Evolutionary conservation across 2,329 filamentous ascomycete species (phyloP).

Genomic region (Pseudogymnoascus sp.): DNA sequence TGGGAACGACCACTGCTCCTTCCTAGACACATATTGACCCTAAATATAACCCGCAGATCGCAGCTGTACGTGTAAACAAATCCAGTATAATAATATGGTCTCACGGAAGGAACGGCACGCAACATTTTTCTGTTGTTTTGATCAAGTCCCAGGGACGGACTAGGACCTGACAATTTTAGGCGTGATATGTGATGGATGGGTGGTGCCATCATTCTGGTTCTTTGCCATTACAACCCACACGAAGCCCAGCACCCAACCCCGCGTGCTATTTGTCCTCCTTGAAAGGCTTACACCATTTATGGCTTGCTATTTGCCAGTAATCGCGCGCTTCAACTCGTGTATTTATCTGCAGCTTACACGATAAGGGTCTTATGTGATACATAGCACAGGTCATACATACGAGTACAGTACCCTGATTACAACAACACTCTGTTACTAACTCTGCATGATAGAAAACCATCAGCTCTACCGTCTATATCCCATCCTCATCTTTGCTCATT

Average conservation of each 20-base stretch:
- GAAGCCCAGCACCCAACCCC: background rate
- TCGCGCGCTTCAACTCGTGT: background rate
- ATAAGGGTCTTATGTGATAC: background rate
- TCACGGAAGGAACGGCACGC: background rate
- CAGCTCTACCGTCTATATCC: too few relatives aligned
- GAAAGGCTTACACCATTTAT: background rate
- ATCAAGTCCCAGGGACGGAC: background rate
- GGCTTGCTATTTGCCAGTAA: background rate
- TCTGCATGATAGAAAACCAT: background rate
- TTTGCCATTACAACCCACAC: background rate
- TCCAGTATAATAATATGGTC: background rate
- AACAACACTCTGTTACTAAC: background rate
- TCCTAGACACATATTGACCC: background rate
- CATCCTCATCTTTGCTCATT: background rate
- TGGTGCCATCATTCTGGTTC: background rate
- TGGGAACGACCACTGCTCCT: background rate
- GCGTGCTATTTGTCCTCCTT: background rate
- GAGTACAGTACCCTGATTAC: background rate
- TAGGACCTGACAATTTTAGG: background rate
- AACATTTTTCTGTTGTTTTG: background rate
- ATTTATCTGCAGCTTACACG: background rate
- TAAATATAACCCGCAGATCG: constrained; percentile 3
- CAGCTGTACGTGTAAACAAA: background rate
- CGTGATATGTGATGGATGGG: background rate
- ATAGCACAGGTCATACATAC: too few relatives aligned